phyloP scores from a whole-genome alignment of 768 basidiomycete genomes.

The Coprinopsis marcescibilis region DNA sequence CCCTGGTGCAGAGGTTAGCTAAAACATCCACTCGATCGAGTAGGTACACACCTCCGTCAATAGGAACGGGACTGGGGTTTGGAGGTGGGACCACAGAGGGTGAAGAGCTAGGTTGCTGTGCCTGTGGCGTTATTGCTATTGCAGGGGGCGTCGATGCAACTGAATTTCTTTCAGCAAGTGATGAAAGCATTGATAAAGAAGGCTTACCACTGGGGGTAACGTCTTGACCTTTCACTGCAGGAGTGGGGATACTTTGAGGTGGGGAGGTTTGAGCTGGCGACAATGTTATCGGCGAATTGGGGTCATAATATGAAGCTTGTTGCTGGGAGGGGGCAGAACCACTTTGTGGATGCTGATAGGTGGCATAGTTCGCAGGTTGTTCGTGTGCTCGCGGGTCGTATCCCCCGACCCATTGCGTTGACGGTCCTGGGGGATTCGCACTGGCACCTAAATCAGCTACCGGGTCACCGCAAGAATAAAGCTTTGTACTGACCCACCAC shows the following conservation, averaged over 20 bases:
- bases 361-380: slow-evolving; percentile 1
- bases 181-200: neutral
- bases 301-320: slow-evolving; percentile 27
- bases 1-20: slow-evolving; percentile 27
- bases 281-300: slow-evolving; percentile 17
- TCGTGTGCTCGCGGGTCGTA: slow-evolving; percentile 8
- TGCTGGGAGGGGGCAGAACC: slow-evolving; percentile 8
- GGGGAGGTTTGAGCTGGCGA: slow-evolving; percentile 10
- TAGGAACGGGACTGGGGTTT: slow-evolving; percentile 19
- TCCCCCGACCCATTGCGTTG: slow-evolving; percentile 12
- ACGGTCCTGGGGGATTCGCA: neutral
- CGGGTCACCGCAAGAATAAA: too few species aligned
- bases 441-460: neutral
- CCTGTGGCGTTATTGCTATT: neutral
- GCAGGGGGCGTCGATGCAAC: neutral
- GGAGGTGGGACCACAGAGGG: slow-evolving; percentile 4
- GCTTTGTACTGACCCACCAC: slow-evolving; percentile 30
- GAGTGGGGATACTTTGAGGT: slow-evolving; percentile 11
- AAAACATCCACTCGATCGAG: neutral
- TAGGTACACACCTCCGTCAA: slow-evolving; percentile 26
- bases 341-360: slow-evolving; percentile 11
- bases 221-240: slow-evolving; percentile 16
- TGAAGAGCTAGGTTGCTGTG: slow-evolving; percentile 6
- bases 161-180: neutral
- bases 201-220: slow-evolving; percentile 11